phyloP scores from a whole-genome alignment of 2,329 filamentous ascomycete genomes.

The Hypoxylon sp. region DNA sequence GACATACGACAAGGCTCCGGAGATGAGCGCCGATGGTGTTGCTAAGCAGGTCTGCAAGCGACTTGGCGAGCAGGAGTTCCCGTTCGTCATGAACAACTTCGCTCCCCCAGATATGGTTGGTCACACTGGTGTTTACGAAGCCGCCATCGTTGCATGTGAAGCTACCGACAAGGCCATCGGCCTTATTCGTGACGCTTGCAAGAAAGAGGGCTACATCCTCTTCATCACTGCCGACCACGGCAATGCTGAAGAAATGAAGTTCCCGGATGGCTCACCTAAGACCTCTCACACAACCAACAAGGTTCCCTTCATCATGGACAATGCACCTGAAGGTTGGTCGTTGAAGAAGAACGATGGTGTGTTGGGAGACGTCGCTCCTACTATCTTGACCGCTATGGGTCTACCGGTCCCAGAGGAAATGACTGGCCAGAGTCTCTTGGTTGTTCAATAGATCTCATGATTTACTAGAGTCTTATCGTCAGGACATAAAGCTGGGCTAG shows the following conservation, averaged over 20 bases:
- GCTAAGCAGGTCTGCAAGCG: slow-evolving; percentile 92
- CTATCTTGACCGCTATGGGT: slow-evolving; percentile 90
- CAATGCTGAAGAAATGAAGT: slow-evolving; percentile 99
- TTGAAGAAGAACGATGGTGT: slow-evolving; percentile 85
- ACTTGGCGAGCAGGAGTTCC: slow-evolving; percentile 86
- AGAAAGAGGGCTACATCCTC: slow-evolving; percentile 91
- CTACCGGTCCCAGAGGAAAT: slow-evolving; percentile 92
- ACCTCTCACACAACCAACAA: slow-evolving; percentile 98
- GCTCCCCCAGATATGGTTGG: slow-evolving; percentile 99
- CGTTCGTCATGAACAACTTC: slow-evolving; percentile 99
- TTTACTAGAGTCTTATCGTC: slow-evolving; percentile 24
- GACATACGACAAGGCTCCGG: slow-evolving; percentile 94
- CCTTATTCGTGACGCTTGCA: slow-evolving; percentile 92
- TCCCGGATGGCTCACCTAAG: slow-evolving; percentile 94
- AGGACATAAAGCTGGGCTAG: slow-evolving; percentile 8
- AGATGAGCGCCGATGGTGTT: slow-evolving; percentile 94
- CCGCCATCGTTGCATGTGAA: slow-evolving; percentile 85
- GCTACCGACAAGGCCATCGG: slow-evolving; percentile 96
- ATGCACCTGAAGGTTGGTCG: slow-evolving; percentile 90
- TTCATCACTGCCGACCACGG: slow-evolving; percentile 98
- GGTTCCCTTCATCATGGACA: slow-evolving; percentile 98
- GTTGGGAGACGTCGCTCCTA: slow-evolving; percentile 98
- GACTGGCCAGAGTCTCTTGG: slow-evolving; percentile 86
- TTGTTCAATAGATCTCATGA: slow-evolving; percentile 71
- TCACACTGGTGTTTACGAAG: slow-evolving; percentile 97